Evolutionary conservation across 2,329 filamentous ascomycete species (phyloP), one percentile per base, ranked within the genome.

Genomic region (Simplicillium sp.): DNA sequence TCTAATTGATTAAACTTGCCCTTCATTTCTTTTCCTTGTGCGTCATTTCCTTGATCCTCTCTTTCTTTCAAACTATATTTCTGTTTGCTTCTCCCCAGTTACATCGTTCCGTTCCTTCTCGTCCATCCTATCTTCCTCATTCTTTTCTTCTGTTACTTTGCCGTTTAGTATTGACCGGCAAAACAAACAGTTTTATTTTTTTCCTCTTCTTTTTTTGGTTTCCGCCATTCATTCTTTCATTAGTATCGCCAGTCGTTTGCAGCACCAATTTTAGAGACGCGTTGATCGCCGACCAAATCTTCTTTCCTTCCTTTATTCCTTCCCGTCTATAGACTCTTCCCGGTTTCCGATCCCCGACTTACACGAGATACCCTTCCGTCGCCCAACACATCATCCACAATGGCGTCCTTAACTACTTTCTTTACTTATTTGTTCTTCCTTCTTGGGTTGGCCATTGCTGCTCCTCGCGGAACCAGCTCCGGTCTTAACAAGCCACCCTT

Each of bases 211-310:
- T n/a, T n/a, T n/a, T n/a, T n/a, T n/a, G n/a, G n/a, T 25, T 25
- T 25, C 20, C 20, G 20, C 9, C 20, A 5, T 25, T 25, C 43
- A 46, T 44, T 45, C 37, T 48, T 41, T 44, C 48, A 46, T 45
- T 44, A 9, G 20, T 25, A 25, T 25, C 20, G 20, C 20, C 20
- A 25, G 20, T 25, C 20, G 20, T 45, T 48, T 50, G 37, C 43
- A 29, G 38, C 46, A 49, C 45, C 42, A 38, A 45, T 45, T 44
- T 40, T 51, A 53, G 51, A 57, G 54, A 52, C 54, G 48, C 54
- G 54, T 57, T 57, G 54, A 57, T 54, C 54, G 54, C 47, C 42
- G 39, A 25, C 20, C 9, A 25, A 25, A 25, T 25, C 37, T 38
- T 38, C 14, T 29, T 12, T 31, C 28, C 13, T 38, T 29, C 33